phyloP scores from a whole-genome alignment of 371 early-diverging fungal genomes.

The Rhizopus microsporus region DNA sequence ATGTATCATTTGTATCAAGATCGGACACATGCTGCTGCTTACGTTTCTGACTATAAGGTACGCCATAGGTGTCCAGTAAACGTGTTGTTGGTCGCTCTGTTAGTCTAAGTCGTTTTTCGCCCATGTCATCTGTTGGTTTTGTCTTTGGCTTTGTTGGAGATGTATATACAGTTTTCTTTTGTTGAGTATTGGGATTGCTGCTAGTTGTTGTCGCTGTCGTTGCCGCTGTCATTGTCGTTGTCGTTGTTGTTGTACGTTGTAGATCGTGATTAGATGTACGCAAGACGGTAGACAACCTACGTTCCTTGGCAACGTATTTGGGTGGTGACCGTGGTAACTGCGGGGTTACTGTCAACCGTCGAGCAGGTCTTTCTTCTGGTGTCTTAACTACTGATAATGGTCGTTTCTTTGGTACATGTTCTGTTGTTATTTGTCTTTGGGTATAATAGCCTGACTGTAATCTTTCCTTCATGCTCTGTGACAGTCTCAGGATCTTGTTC shows the following conservation, averaged over 20 bases:
- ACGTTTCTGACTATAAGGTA: conserved; percentile 25
- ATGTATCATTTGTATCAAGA: not conserved
- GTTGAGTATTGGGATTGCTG: not conserved
- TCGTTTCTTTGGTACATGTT: conserved; percentile 3
- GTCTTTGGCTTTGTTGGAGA: not conserved
- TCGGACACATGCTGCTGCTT: not conserved
- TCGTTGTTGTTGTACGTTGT: conserved; percentile 4
- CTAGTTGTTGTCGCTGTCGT: conserved; percentile 12
- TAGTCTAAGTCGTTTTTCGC: not conserved
- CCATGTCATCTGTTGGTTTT: not conserved
- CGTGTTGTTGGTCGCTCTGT: conserved; percentile 24
- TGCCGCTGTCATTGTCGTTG: conserved; percentile 1
- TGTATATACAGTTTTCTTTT: not conserved
- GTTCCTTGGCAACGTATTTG: conserved; percentile 5
- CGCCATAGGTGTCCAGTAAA: conserved; percentile 48
- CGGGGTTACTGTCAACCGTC: conserved; percentile 23
- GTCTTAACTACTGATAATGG: conserved; percentile 1
- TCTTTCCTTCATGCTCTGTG: conserved; percentile 1
- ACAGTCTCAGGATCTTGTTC: conserved; percentile 4
- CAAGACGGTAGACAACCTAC: conserved; percentile 17
- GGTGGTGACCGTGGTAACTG: conserved; percentile 13
- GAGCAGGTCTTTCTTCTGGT: conserved; percentile 3
- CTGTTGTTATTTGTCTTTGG: conserved; percentile 1
- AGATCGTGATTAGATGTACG: not conserved
- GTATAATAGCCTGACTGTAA: not conserved